Evolutionary conservation across 1,139 yeast species (phyloP), one percentile per base, ranked within the genome.

Genomic region (Debaryomyces coudertii): DNA sequence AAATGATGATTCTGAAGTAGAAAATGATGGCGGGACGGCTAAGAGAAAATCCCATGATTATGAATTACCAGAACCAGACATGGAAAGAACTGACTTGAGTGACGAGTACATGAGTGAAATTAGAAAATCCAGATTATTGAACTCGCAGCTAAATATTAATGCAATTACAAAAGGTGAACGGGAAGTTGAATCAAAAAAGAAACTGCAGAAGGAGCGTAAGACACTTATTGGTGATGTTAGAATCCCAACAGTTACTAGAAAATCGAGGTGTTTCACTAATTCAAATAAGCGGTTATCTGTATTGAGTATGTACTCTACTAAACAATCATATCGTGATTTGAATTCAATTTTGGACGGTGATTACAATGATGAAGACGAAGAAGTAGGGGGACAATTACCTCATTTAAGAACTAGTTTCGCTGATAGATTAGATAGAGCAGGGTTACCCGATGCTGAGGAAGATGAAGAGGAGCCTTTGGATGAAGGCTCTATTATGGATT

Each of bases 161-260:
- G 67, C 65, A 9, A 57, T 60, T 16, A 62, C 65, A 28, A 60
- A 63, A 35, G 61, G 60, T 15, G 63, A 57, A 35, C 38, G 50
- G 33, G 45, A 52, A 45, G 49, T 52, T 40, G 48, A 49, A 33
- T 58, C 56, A 40, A 55, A 57, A 47, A 55, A 54, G 42, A 47
- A 50, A 14, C 33, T 15, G 18, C 12, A 40, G 28, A 22, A 20
- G n/a, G 44, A 56, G 36, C 66, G 61, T 16, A 63, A 64, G 47
- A 73, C 79, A 1, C 62, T 74, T 35, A 73, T 85, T 43, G 79
- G 87, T 11, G 85, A 81, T 51, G 83, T 85, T 35, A 76, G 74
- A 47, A 81, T 85, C 48, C 92, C 92, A 20, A 81, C 80, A 52
- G 88, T 85, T 28, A 81, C 90, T 0, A 78, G 90, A 62, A 81